Conservation (phyloP, 2,329 filamentous ascomycete genomes). For the Calonectria henricotiae region DNA sequence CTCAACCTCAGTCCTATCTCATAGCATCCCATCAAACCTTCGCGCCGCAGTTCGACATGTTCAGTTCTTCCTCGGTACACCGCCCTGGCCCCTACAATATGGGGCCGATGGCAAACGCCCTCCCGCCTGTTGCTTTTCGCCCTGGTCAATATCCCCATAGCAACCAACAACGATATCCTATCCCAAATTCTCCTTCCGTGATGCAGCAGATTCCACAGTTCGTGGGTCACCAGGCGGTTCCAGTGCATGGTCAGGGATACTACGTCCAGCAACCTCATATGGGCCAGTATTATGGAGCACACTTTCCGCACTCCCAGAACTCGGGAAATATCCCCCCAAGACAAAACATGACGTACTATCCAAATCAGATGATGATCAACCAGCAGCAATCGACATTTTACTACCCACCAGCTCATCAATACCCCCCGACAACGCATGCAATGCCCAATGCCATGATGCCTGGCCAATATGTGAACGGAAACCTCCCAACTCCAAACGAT, state of each 20-base stretch:
- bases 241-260: constrained; percentile 63
- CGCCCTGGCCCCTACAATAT: constrained; percentile 64
- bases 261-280: constrained; percentile 66
- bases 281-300: constrained; percentile 63
- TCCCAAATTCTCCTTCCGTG: constrained; percentile 59
- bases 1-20: constrained; percentile 50
- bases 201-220: constrained; percentile 63
- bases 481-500: constrained; percentile 47
- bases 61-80: constrained; percentile 47
- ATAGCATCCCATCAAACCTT: constrained; percentile 60
- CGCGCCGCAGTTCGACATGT: constrained; percentile 63
- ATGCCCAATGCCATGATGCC: constrained; percentile 57
- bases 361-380: constrained; percentile 62
- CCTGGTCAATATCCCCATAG: constrained; percentile 59
- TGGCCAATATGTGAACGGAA: constrained; percentile 57
- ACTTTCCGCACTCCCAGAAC: constrained; percentile 60
- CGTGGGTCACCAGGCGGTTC: constrained; percentile 58
- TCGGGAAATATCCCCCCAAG: constrained; percentile 57
- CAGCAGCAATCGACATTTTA: constrained; percentile 64
- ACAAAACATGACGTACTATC: constrained; percentile 64
- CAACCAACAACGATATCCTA: constrained; percentile 56
- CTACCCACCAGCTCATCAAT: constrained; percentile 62
- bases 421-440: constrained; percentile 53
- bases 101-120: constrained; percentile 62
- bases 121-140: constrained; percentile 63